phyloP scores from a whole-genome alignment of 2,329 filamentous ascomycete genomes.

The Talaromyces pinophilus region DNA sequence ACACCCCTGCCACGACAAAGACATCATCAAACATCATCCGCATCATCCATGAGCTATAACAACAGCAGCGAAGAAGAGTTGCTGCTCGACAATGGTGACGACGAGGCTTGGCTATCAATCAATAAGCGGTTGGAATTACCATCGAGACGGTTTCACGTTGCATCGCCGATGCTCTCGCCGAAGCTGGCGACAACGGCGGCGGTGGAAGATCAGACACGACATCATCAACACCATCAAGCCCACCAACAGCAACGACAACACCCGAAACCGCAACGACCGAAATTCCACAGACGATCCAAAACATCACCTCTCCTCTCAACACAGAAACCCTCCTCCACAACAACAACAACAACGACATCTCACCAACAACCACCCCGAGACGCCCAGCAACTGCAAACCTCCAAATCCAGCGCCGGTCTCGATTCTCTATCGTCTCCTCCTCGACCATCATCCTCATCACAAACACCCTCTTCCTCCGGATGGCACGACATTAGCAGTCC shows the following conservation, averaged over 20 bases:
- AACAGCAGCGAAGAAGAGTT: slow-evolving; percentile 25
- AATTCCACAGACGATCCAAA: slow-evolving; percentile 38
- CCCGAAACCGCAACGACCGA: slow-evolving; percentile 20
- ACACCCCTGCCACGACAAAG: slow-evolving; percentile 27
- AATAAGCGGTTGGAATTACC: slow-evolving; percentile 39
- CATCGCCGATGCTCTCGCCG: slow-evolving; percentile 12
- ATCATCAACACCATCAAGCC: background rate
- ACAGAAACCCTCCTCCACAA: background rate
- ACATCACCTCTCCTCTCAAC: slow-evolving; percentile 35
- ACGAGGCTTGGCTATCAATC: slow-evolving; percentile 42
- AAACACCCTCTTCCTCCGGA: slow-evolving; percentile 8
- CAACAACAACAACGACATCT: background rate
- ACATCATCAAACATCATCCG: slow-evolving; percentile 28
- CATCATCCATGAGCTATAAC: slow-evolving; percentile 28
- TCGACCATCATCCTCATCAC: slow-evolving; percentile 22
- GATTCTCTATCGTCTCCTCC: slow-evolving; percentile 16
- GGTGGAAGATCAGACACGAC: slow-evolving; percentile 3
- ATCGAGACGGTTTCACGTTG: slow-evolving; percentile 32
- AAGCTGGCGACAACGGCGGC: background rate
- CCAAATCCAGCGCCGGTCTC: slow-evolving; percentile 25
- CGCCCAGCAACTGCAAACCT: slow-evolving; percentile 25
- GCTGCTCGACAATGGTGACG: slow-evolving; percentile 33
- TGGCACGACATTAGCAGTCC: slow-evolving; percentile 15
- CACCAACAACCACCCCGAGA: slow-evolving; percentile 13
- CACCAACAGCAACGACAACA: slow-evolving; percentile 20